These are phyloP conservation scores for Phaeosphaeria sp. DNA, from an alignment of 2,329 filamentous ascomycete genomes.

Conservation along the genomic window DNA sequence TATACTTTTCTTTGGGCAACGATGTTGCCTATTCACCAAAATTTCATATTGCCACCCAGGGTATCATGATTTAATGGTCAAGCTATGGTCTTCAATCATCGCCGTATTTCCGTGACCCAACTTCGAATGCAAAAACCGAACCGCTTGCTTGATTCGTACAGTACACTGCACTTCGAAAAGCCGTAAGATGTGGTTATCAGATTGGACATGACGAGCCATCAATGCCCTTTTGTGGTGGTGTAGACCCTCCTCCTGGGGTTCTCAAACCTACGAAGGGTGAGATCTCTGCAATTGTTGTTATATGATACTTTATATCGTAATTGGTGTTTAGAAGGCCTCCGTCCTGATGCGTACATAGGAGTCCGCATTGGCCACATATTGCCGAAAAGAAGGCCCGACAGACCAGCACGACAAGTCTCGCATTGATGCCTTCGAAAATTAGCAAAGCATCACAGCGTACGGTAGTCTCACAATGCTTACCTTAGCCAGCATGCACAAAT, in stretches of 20 bases:
- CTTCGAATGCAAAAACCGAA: too few relatives aligned
- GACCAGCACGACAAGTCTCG: conserved; percentile 26
- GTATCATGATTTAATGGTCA: too few relatives aligned
- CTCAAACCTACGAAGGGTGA: too few relatives aligned
- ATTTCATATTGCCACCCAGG: too few relatives aligned
- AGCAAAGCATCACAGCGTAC: neutral
- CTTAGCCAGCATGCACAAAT: conserved; percentile 23
- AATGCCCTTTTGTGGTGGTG: too few relatives aligned
- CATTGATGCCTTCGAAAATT: conserved; percentile 6
- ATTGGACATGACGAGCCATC: too few relatives aligned
- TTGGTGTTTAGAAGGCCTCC: conserved; percentile 15
- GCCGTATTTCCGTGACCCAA: too few relatives aligned
- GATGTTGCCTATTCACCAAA: too few relatives aligned
- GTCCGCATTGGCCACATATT: conserved; percentile 32
- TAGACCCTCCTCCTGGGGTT: too few relatives aligned
- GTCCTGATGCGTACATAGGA: conserved; percentile 30
- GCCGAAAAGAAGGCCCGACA: conserved; percentile 28
- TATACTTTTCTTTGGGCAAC: too few relatives aligned
- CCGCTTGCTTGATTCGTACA: too few relatives aligned
- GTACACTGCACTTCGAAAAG: neutral
- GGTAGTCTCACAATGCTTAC: conserved; percentile 1
- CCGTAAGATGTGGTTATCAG: neutral
- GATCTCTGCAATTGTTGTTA: neutral
- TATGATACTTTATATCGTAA: neutral
- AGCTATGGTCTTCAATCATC: too few relatives aligned